Conservation (phyloP, 805 yeast species). For the Candida glaebosa region DNA sequence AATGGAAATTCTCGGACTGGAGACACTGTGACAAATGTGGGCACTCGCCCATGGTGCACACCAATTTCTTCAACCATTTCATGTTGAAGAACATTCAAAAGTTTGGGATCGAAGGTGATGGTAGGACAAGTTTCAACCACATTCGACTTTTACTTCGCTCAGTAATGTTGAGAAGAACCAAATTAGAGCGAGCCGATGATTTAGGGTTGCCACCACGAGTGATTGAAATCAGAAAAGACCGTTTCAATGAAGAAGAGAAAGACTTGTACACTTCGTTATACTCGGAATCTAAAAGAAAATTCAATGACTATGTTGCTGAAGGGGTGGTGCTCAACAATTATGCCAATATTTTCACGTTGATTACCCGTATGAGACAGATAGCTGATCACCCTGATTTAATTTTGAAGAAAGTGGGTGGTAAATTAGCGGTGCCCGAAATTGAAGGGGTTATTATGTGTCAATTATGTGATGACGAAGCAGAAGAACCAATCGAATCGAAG, state of each 20-base stretch:
- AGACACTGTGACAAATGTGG: conserved; percentile 84
- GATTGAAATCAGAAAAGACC: conserved; percentile 82
- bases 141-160: conserved; percentile 72
- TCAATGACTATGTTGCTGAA: conserved; percentile 88
- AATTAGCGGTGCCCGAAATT: conserved; percentile 33
- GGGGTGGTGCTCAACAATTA: conserved; percentile 96
- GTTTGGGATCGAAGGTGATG: conserved; percentile 78
- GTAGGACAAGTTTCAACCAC: conserved; percentile 70
- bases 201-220: conserved; percentile 95
- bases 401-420: conserved; percentile 58
- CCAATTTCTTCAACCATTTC: conserved; percentile 93
- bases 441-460: conserved; percentile 74
- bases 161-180: conserved; percentile 91
- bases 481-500: conserved; percentile 91
- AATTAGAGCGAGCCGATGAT: conserved; percentile 95
- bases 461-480: conserved; percentile 96
- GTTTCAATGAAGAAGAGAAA: conserved; percentile 91
- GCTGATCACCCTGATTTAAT: conserved; percentile 99
- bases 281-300: conserved; percentile 80
- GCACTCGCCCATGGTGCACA: conserved; percentile 92
- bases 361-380: conserved; percentile 95
- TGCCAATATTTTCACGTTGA: conserved; percentile 93
- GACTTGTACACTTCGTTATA: conserved; percentile 87
- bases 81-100: conserved; percentile 92
- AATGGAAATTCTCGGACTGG: conserved; percentile 83